phyloP scores from a whole-genome alignment of 2,329 filamentous ascomycete genomes.

The Cephalotrichum gorgonifer region DNA sequence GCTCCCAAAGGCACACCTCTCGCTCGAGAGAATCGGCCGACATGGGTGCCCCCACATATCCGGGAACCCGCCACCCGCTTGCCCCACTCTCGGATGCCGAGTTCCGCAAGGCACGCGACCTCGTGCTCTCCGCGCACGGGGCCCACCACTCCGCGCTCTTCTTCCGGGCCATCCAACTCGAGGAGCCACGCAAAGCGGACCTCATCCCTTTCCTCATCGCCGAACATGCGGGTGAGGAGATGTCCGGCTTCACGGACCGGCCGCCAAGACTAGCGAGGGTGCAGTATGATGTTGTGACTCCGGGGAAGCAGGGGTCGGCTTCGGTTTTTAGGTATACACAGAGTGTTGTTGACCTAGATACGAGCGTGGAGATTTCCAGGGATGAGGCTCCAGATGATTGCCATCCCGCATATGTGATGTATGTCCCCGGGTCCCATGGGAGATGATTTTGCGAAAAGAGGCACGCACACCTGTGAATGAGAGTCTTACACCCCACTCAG shows the following conservation, averaged over 20 bases:
- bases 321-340: slow-evolving; percentile 18
- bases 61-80: slow-evolving; percentile 31
- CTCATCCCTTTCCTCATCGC: slow-evolving; percentile 46
- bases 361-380: slow-evolving; percentile 17
- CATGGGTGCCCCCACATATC: slow-evolving; percentile 4
- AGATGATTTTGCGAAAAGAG: background rate
- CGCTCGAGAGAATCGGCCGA: background rate
- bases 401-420: slow-evolving; percentile 26
- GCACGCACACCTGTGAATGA: background rate
- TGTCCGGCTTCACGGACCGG: slow-evolving; percentile 29
- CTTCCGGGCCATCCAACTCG: slow-evolving; percentile 51
- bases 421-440: slow-evolving; percentile 6
- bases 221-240: slow-evolving; percentile 42
- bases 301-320: background rate
- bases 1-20: background rate
- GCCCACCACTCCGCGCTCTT: slow-evolving; percentile 17
- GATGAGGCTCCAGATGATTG: slow-evolving; percentile 11
- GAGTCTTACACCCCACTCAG: slow-evolving; percentile 11
- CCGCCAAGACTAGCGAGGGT: slow-evolving; percentile 36
- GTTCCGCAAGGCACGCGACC: slow-evolving; percentile 34
- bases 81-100: slow-evolving; percentile 38
- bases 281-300: slow-evolving; percentile 25
- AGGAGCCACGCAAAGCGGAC: slow-evolving; percentile 50
- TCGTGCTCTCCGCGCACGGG: slow-evolving; percentile 15
- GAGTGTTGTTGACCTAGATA: slow-evolving; percentile 26